A percentile compares a stretch with the other conserved stretches of the same genome.
These are phyloP conservation scores for Salvia miltiorrhiza DNA, from an alignment of 257 asterid genomes.

Conservation along the genomic window DNA sequence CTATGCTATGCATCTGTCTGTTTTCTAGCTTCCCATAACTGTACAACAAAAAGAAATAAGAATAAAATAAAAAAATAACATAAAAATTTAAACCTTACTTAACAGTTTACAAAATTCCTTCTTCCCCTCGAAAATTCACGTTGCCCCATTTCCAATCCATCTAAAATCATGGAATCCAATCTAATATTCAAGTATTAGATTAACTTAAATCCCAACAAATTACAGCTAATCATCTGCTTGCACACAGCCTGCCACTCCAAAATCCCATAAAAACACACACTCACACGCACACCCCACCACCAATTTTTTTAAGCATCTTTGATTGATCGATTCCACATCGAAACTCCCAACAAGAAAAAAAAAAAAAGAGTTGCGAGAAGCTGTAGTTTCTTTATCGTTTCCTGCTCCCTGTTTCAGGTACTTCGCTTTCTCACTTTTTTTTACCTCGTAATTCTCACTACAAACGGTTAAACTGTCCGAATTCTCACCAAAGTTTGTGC, in stretches of 20 bases:
- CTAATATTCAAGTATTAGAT: background rate
- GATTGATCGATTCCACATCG: constrained; percentile 21
- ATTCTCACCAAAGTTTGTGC: constrained; percentile 10
- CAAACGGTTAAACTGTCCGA: constrained; percentile 22
- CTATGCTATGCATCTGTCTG: too few species aligned
- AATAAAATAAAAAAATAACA: too few species aligned
- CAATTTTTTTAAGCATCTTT: background rate
- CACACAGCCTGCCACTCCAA: constrained; percentile 29
- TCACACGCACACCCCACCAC: background rate
- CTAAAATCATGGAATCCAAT: background rate
- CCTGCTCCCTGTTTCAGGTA: constrained; percentile 23
- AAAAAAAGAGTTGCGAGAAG: background rate
- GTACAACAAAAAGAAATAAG: too few species aligned
- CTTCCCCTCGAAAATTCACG: background rate
- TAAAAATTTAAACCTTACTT: too few species aligned
- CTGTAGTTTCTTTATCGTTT: constrained; percentile 17
- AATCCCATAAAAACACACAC: constrained; percentile 10
- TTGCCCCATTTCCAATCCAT: constrained; percentile 22
- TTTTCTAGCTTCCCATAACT: too few species aligned
- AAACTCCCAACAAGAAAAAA: constrained; percentile 21
- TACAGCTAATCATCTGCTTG: constrained; percentile 35
- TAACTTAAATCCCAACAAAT: constrained; percentile 17
- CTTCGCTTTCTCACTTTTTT: constrained; percentile 3
- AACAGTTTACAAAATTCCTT: too few species aligned
- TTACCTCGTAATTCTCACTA: constrained; percentile 29